phyloP scores from a whole-genome alignment of 345 rosid species.

The Trapa incisa region DNA sequence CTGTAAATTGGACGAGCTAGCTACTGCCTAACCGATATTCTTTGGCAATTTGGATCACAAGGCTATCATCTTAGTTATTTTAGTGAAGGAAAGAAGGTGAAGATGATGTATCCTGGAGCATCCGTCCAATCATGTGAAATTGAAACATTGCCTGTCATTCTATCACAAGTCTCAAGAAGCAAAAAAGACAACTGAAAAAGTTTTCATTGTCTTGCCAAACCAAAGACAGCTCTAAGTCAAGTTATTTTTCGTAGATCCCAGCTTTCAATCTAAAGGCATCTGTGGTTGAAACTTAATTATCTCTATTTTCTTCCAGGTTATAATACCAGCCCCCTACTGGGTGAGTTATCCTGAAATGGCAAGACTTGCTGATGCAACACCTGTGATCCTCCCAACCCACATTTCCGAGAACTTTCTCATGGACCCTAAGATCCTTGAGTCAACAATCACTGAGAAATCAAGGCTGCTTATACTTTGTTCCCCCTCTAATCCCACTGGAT shows the following conservation, averaged over 20 bases:
- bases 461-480: slow-evolving; percentile 85
- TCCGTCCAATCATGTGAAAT: too few species aligned
- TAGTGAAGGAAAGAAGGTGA: too few species aligned
- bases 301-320: slow-evolving; percentile 35
- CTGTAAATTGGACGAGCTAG: neutral
- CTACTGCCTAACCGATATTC: neutral
- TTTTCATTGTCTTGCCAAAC: too few species aligned
- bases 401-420: slow-evolving; percentile 75
- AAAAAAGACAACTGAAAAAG: too few species aligned
- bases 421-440: slow-evolving; percentile 75
- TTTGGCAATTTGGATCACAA: neutral
- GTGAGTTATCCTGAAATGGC: slow-evolving; percentile 98
- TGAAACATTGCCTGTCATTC: too few species aligned
- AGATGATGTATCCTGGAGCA: too few species aligned
- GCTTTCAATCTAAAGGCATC: neutral
- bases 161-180: too few species aligned
- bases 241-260: neutral
- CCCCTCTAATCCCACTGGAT: slow-evolving; percentile 96
- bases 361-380: slow-evolving; percentile 88
- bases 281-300: neutral
- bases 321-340: slow-evolving; percentile 93
- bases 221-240: neutral
- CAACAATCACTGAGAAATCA: slow-evolving; percentile 63
- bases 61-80: too few species aligned
- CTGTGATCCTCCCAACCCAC: slow-evolving; percentile 72